A percentile compares a stretch with the other conserved stretches of the same genome.
Evolutionary conservation across 2,329 filamentous ascomycete genomes (phyloP).

Genomic region (Endoconidiophora laricicola): DNA sequence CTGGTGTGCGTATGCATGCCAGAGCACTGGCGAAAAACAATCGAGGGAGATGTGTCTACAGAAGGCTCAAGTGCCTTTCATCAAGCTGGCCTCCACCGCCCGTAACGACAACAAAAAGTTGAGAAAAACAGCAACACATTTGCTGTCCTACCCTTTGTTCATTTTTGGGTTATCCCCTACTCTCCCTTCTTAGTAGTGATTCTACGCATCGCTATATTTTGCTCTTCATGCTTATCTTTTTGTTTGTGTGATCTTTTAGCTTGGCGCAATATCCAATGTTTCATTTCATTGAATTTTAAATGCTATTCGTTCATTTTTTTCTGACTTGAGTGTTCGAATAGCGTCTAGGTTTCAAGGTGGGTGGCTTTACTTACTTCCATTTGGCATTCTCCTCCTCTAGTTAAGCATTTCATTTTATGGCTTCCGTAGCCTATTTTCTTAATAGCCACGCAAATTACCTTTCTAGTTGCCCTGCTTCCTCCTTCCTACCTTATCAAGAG

Average conservation of each 20-base stretch:
- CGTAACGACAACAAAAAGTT: neutral
- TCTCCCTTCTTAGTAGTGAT: slow-evolving; percentile 1
- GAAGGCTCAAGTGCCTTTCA: slow-evolving; percentile 32
- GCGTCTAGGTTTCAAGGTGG: too few relatives aligned
- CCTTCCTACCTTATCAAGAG: too few relatives aligned
- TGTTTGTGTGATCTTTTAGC: neutral
- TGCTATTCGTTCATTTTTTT: too few relatives aligned
- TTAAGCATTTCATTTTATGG: too few relatives aligned
- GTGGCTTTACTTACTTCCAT: too few relatives aligned
- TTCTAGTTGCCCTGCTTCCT: too few relatives aligned
- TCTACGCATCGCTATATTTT: slow-evolving; percentile 1
- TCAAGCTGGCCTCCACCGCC: neutral
- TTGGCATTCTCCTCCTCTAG: too few relatives aligned
- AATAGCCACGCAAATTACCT: too few relatives aligned
- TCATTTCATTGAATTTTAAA: neutral
- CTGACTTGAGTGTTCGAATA: too few relatives aligned
- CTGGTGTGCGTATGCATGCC: slow-evolving; percentile 90
- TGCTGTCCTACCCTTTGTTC: neutral
- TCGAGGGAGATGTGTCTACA: slow-evolving; percentile 69
- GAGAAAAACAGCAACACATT: slow-evolving; percentile 2
- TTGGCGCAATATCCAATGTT: neutral
- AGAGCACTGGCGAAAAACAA: slow-evolving; percentile 92
- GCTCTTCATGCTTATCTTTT: neutral
- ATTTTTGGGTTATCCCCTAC: neutral
- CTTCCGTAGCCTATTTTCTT: too few relatives aligned